These are phyloP conservation scores for Sergeia podlipaevii DNA, from an alignment of 208 protist species.

Conservation along the genomic window DNA sequence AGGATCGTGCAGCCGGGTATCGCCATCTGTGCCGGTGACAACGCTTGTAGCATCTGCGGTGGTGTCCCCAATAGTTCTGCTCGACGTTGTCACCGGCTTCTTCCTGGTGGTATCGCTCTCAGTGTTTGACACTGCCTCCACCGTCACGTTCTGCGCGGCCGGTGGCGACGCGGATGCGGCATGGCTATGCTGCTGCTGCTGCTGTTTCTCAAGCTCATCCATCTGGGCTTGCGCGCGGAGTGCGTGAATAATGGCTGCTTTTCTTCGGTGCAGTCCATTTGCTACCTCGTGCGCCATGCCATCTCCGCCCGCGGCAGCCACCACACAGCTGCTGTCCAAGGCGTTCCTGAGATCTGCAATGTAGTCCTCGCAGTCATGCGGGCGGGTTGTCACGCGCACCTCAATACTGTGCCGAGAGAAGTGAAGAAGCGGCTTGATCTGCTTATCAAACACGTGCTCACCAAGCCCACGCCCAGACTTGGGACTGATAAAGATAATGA, in stretches of 20 bases:
- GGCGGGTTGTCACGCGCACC: slow-evolving; percentile 44
- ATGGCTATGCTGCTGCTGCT: no score
- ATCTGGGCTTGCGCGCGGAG: slow-evolving; percentile 16
- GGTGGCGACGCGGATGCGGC: no score
- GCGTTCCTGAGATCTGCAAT: slow-evolving; percentile 59
- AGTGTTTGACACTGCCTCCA: no score
- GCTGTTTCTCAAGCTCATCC: no score
- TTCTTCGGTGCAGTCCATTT: slow-evolving; percentile 73
- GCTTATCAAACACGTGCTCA: slow-evolving; percentile 37
- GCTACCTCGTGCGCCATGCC: slow-evolving; percentile 81
- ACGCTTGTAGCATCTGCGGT: slow-evolving; percentile 7
- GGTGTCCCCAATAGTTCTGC: slow-evolving; percentile 4
- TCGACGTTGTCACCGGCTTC: background rate
- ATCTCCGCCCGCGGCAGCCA: slow-evolving; percentile 70
- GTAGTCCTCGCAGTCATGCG: slow-evolving; percentile 80
- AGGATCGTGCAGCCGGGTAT: no score
- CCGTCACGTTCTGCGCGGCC: no score
- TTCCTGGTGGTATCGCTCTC: background rate
- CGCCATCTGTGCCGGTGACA: no score
- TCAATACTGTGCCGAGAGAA: slow-evolving; percentile 66
- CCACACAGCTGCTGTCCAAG: slow-evolving; percentile 42
- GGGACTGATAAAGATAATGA: slow-evolving; percentile 73
- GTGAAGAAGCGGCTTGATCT: slow-evolving; percentile 61
- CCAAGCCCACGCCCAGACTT: slow-evolving; percentile 72
- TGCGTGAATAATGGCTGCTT: slow-evolving; percentile 25